Conservation (phyloP, 176 grass and related monocot genomes). For the Aegilops umbellulata region DNA sequence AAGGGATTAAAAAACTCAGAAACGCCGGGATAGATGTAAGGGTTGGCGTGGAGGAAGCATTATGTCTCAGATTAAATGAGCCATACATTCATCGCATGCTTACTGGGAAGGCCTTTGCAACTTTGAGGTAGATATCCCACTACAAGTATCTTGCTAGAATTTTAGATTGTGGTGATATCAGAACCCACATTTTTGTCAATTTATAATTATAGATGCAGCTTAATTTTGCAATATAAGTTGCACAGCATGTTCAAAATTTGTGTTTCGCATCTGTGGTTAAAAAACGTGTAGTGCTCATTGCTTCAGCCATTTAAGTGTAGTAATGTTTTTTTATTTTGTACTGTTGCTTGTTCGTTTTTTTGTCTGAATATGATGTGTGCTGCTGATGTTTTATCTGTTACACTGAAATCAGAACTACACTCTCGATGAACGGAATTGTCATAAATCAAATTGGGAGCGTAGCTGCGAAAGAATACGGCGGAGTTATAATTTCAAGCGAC, state of each 20-base stretch:
- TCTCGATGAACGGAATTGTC: slow-evolving; percentile 56
- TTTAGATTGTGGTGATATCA: neutral
- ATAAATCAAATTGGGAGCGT: slow-evolving; percentile 51
- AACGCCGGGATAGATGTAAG: slow-evolving; percentile 61
- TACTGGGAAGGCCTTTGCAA: slow-evolving; percentile 74
- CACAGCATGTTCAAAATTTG: neutral
- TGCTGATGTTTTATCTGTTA: neutral
- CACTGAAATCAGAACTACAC: slow-evolving; percentile 50
- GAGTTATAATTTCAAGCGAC: slow-evolving; percentile 68
- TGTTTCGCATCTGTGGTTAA: neutral
- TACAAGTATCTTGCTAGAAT: neutral
- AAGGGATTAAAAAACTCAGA: slow-evolving; percentile 80
- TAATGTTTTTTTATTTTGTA: neutral
- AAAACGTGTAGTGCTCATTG: neutral
- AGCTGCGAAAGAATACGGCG: slow-evolving; percentile 74
- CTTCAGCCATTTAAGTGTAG: neutral
- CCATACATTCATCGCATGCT: slow-evolving; percentile 82
- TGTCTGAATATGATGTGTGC: neutral
- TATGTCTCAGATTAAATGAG: slow-evolving; percentile 72
- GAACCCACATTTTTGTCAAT: neutral
- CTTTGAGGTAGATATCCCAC: neutral
- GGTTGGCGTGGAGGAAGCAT: slow-evolving; percentile 61
- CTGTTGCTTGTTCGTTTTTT: neutral
- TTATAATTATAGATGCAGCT: neutral
- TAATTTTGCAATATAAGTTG: neutral